These are phyloP conservation scores for Ophiobolus disseminans DNA, from an alignment of 2,329 filamentous ascomycete genomes.

Conservation along the genomic window DNA sequence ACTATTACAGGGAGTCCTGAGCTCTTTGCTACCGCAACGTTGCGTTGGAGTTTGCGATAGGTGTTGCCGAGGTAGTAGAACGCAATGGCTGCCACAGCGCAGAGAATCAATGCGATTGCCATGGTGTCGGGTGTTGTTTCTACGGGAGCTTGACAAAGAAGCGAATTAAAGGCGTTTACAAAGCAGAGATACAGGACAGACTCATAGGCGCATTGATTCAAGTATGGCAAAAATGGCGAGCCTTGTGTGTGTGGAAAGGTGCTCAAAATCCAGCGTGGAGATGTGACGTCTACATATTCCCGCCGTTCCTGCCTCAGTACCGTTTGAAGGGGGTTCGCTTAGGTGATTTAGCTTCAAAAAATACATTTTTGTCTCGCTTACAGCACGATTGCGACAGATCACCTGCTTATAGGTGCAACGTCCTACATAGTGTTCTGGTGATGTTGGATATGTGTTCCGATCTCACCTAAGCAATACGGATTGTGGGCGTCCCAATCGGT, in stretches of 20 bases:
- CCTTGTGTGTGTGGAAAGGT: neutral
- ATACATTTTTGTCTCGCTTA: slow-evolving; percentile 2
- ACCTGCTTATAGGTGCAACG: slow-evolving; percentile 1
- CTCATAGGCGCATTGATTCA: too few relatives aligned
- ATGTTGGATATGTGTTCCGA: too few relatives aligned
- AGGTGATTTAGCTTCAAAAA: slow-evolving; percentile 2
- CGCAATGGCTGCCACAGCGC: slow-evolving; percentile 36
- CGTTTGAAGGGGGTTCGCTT: slow-evolving; percentile 36
- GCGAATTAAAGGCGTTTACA: too few relatives aligned
- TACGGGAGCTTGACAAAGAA: neutral
- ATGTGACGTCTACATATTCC: slow-evolving; percentile 33
- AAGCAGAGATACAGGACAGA: too few relatives aligned
- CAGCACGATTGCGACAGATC: neutral
- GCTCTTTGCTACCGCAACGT: slow-evolving; percentile 54
- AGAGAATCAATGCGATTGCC: slow-evolving; percentile 33
- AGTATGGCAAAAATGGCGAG: neutral
- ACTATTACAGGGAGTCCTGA: slow-evolving; percentile 56
- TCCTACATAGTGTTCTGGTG: too few relatives aligned
- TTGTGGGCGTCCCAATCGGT: too few relatives aligned
- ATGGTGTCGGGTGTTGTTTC: slow-evolving; percentile 20
- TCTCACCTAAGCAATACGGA: too few relatives aligned
- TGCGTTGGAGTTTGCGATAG: slow-evolving; percentile 49
- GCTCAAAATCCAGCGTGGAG: neutral
- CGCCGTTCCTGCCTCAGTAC: slow-evolving; percentile 35
- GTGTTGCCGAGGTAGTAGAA: slow-evolving; percentile 40